Evolutionary conservation across 2,329 filamentous ascomycete species (phyloP).

Genomic region (Phialophora verrucosa): DNA sequence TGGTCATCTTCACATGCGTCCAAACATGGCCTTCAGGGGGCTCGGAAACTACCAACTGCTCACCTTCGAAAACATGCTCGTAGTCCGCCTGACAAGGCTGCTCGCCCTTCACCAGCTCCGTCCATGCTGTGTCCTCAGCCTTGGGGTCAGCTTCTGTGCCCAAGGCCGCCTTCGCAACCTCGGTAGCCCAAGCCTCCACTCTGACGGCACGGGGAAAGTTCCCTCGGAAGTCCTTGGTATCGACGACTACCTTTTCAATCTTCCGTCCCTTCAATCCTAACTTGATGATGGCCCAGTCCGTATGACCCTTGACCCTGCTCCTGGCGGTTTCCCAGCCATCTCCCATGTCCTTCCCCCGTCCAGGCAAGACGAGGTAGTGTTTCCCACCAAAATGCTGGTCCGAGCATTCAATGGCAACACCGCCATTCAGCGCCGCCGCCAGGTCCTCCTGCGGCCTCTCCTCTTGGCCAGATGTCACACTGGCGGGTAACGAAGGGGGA

Average conservation of each 20-base stretch:
- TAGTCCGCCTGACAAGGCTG: slow-evolving; percentile 49
- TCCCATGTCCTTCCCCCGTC: slow-evolving; percentile 53
- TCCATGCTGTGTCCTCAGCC: slow-evolving; percentile 47
- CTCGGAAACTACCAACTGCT: slow-evolving; percentile 48
- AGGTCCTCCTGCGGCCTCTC: slow-evolving; percentile 46
- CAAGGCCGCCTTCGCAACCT: slow-evolving; percentile 37
- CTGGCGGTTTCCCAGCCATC: slow-evolving; percentile 54
- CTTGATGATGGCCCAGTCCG: slow-evolving; percentile 51
- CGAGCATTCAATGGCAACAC: slow-evolving; percentile 48
- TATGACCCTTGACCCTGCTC: slow-evolving; percentile 47
- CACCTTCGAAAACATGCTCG: slow-evolving; percentile 49
- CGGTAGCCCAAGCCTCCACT: slow-evolving; percentile 45
- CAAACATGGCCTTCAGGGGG: slow-evolving; percentile 76
- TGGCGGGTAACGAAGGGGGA: slow-evolving; percentile 41
- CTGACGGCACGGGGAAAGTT: slow-evolving; percentile 51
- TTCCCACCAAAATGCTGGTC: slow-evolving; percentile 52
- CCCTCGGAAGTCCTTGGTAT: slow-evolving; percentile 54
- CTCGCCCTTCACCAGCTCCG: slow-evolving; percentile 47
- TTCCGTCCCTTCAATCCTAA: slow-evolving; percentile 47
- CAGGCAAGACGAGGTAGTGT: slow-evolving; percentile 50
- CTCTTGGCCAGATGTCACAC: slow-evolving; percentile 18
- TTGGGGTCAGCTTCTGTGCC: slow-evolving; percentile 42
- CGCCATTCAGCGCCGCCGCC: slow-evolving; percentile 50
- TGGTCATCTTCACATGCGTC: slow-evolving; percentile 86
- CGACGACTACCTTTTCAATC: slow-evolving; percentile 49